A percentile compares a stretch with the other conserved stretches of the same genome.
Evolutionary conservation across 192 early-diverging fungal genomes (phyloP).

Genomic region (Pilaira anomala): DNA sequence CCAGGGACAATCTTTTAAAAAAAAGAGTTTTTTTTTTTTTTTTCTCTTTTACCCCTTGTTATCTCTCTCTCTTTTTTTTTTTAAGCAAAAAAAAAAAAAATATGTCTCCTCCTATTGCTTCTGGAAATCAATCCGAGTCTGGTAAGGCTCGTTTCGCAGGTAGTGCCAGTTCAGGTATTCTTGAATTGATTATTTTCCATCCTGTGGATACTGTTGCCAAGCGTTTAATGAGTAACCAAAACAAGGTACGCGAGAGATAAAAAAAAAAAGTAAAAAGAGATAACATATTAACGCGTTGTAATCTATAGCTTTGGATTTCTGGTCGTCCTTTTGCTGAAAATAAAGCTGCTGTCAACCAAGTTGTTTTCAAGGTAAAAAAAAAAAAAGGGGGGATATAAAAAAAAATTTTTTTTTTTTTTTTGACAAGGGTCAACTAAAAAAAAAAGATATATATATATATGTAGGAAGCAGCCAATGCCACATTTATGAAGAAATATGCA

Average conservation of each 20-base stretch:
- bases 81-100: constrained; percentile 1
- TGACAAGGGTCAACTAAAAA: background rate
- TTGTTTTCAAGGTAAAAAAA: constrained; percentile 79
- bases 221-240: constrained; percentile 95
- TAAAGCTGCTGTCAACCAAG: constrained; percentile 68
- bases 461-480: constrained; percentile 71
- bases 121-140: constrained; percentile 79
- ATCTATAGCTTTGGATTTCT: constrained; percentile 63
- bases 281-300: background rate
- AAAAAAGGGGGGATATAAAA: background rate
- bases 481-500: constrained; percentile 79
- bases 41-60: constrained; percentile 3
- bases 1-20: constrained; percentile 9
- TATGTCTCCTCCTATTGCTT: constrained; percentile 51
- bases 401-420: constrained; percentile 12
- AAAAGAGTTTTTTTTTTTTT: constrained; percentile 3
- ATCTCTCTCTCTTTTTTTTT: background rate
- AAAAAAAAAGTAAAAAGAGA: background rate
- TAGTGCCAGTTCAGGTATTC: constrained; percentile 85
- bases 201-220: constrained; percentile 98
- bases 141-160: constrained; percentile 86
- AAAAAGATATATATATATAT: background rate
- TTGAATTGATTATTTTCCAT: constrained; percentile 96
- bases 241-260: constrained; percentile 51
- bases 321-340: constrained; percentile 66